These are phyloP conservation scores for Aspergillus clavatus DNA, from an alignment of 2,329 filamentous ascomycete species.

Conservation along the genomic window DNA sequence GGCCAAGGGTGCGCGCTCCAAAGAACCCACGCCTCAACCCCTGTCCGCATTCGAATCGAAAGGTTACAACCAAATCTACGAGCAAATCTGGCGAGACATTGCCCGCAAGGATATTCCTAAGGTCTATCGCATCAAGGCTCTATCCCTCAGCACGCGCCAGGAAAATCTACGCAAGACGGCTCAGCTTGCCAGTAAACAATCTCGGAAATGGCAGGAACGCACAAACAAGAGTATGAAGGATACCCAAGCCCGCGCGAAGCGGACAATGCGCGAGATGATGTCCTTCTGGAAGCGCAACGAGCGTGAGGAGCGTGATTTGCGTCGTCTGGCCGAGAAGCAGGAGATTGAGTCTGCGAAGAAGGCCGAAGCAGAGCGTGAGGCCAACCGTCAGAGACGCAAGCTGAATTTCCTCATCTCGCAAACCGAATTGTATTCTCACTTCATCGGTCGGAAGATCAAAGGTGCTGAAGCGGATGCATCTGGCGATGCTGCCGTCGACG, in stretches of 20 bases:
- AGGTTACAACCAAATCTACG: conserved; percentile 93
- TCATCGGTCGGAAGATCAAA: conserved; percentile 99
- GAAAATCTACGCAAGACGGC: conserved; percentile 98
- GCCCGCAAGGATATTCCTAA: conserved; percentile 91
- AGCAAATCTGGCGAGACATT: conserved; percentile 94
- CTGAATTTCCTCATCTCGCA: conserved; percentile 99
- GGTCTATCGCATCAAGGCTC: conserved; percentile 79
- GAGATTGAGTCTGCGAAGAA: conserved; percentile 95
- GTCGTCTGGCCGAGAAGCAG: conserved; percentile 90
- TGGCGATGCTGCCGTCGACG: conserved; percentile 68
- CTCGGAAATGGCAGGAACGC: conserved; percentile 91
- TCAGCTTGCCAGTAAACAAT: conserved; percentile 93
- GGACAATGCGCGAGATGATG: conserved; percentile 99
- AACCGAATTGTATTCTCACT: conserved; percentile 97
- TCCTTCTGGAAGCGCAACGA: conserved; percentile 99
- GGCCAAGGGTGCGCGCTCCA: conserved; percentile 36
- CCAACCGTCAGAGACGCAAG: conserved; percentile 94
- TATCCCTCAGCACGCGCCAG: conserved; percentile 78
- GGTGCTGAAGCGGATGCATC: conserved; percentile 93
- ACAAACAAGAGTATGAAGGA: conserved; percentile 99
- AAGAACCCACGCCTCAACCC: conserved; percentile 44
- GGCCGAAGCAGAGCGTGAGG: conserved; percentile 94
- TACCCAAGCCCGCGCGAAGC: conserved; percentile 91
- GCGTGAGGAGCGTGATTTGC: conserved; percentile 88
- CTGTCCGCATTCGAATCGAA: conserved; percentile 75